A percentile compares a stretch with the other conserved stretches of the same genome.
These are phyloP conservation scores for Leishmania martiniquensis DNA, from an alignment of 208 protist species.

Conservation along the genomic window DNA sequence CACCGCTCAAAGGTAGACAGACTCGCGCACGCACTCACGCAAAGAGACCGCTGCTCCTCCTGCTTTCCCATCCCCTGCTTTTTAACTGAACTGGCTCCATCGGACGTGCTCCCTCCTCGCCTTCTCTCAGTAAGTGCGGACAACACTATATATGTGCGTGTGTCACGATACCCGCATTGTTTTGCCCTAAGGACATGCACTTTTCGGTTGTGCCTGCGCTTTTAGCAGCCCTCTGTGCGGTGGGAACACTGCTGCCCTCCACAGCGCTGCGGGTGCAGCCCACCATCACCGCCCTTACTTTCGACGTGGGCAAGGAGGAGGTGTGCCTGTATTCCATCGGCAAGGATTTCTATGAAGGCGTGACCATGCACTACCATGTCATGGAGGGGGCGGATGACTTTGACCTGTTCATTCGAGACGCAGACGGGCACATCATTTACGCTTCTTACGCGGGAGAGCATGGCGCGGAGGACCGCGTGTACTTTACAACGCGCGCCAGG, in stretches of 20 bases:
- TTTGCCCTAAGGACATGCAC: slow-evolving; percentile 9
- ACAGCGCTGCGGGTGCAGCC: slow-evolving; percentile 54
- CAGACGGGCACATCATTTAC: slow-evolving; percentile 63
- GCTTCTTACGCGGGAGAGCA: slow-evolving; percentile 81
- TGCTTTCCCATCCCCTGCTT: not conserved
- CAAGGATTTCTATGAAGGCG: slow-evolving; percentile 64
- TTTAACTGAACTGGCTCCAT: not conserved
- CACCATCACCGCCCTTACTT: slow-evolving; percentile 47
- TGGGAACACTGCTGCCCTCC: not conserved
- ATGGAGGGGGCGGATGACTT: slow-evolving; percentile 73
- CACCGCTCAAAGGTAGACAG: too few species aligned
- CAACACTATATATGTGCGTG: not conserved
- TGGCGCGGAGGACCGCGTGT: slow-evolving; percentile 66
- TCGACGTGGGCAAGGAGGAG: slow-evolving; percentile 74
- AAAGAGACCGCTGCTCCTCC: not conserved
- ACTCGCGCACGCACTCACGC: not conserved
- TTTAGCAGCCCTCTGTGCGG: slow-evolving; percentile 10
- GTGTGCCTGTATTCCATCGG: slow-evolving; percentile 73
- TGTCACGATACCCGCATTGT: not conserved
- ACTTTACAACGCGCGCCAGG: slow-evolving; percentile 67
- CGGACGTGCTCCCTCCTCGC: not conserved
- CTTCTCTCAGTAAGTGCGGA: not conserved
- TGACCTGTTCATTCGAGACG: slow-evolving; percentile 69
- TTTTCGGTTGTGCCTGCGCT: not conserved
- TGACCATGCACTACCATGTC: slow-evolving; percentile 75